Base-by-base conservation (phyloP, 2,329 filamentous ascomycete genomes). In the Pyrenophora seminiperda region DNA sequence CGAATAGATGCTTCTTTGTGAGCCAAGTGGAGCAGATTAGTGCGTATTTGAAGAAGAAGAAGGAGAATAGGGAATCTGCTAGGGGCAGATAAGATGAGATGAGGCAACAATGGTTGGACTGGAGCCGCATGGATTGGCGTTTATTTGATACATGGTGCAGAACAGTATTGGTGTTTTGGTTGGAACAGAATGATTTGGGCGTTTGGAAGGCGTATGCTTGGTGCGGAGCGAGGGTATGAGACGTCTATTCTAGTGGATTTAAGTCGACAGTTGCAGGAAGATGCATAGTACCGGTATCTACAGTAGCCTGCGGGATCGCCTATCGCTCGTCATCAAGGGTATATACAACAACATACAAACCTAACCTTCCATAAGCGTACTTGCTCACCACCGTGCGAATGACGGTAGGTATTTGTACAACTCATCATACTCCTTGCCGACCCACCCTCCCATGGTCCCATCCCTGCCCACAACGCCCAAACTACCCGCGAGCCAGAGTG, bases 1-100 rank as follows among this genome's bases (percentile, higher is more conserved):
- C 79, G 45, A 87, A 86, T 70, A 83, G 87, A 55, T 87, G 89
- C 79, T 96, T 99, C 75, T 99, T 99, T 71, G 91, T 95, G 5
- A 95, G 85, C 51, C 88, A 91, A 67, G 84, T 94, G 65, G 92
- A 97, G 72, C 92, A 96, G 76, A 87, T 99, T 55, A 82, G 86
- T 51, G 85, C 87, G 53, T 97, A 89, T 71, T 79, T 96, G 58
- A 87, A 85, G 66, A 85, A 64, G 52, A 68, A 65, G 61, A 67
- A 62, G 39, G 52, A 60, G 44, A 50, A 31, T 17, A 53, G 48
- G 20, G 61, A 54, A 43, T 47, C 34, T 42, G 42, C 47, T 19
- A 41, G 42, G 37, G 47, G 30, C 2, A 18, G 41, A 19, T 45
- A 17, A 36, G 33, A 17, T 7, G 10, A 18, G 41, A 19, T 45